Conservation (phyloP, 345 rosid genomes). For the Balakata baccata region DNA sequence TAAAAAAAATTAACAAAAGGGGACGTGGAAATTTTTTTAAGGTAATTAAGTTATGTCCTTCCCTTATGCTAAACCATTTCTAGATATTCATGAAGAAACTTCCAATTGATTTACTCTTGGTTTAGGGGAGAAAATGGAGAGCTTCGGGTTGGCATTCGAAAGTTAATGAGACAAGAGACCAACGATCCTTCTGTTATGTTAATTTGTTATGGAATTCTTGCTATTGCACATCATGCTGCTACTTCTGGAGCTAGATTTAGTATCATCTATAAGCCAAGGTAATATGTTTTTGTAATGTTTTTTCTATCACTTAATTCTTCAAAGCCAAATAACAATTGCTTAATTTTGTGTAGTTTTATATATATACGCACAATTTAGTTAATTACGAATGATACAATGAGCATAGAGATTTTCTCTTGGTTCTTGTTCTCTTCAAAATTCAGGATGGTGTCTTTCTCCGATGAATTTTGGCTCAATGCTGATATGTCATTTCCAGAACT, state of each 20-base stretch:
- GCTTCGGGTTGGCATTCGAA: conserved; percentile 91
- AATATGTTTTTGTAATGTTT: background rate
- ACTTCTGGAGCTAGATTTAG: conserved; percentile 82
- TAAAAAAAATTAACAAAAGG: conserved; percentile 93
- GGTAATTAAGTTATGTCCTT: conserved; percentile 34
- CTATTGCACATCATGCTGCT: conserved; percentile 94
- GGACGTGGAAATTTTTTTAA: conserved; percentile 94
- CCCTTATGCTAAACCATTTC: background rate
- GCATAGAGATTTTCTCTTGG: no score
- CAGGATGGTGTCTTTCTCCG: no score
- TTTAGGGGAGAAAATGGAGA: conserved; percentile 89
- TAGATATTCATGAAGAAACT: background rate
- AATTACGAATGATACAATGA: no score
- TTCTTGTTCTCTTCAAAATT: no score
- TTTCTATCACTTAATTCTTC: no score
- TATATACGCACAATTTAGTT: background rate
- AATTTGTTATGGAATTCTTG: conserved; percentile 95
- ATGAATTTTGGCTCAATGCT: no score
- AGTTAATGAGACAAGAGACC: conserved; percentile 82
- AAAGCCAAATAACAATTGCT: no score
- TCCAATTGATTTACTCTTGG: conserved; percentile 1
- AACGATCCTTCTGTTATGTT: conserved; percentile 92
- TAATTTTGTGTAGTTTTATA: no score
- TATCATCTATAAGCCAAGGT: conserved; percentile 97
- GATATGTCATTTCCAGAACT: no score